phyloP scores from a whole-genome alignment of 192 early-diverging fungal species.

The Mortierella antarctica region DNA sequence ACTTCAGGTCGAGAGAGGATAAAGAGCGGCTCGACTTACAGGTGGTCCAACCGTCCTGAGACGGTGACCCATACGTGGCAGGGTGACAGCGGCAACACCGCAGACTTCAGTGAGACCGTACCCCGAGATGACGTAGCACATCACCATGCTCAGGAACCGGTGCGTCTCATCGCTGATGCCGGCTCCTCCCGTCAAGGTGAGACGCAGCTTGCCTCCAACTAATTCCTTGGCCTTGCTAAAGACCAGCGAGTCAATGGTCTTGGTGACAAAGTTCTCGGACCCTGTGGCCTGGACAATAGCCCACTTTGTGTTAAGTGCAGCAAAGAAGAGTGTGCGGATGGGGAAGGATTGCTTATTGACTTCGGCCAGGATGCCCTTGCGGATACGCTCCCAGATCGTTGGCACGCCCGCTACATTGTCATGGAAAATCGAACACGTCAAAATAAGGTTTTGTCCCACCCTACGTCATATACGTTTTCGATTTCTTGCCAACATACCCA shows the following conservation, averaged over 20 bases:
- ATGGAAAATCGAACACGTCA: not conserved
- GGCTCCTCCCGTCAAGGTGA: conserved; percentile 77
- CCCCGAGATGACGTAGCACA: conserved; percentile 73
- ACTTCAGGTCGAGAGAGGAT: not conserved
- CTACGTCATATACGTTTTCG: not conserved
- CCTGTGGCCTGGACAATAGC: conserved; percentile 52
- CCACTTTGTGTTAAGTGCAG: conserved; percentile 66
- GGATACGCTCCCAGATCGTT: conserved; percentile 82
- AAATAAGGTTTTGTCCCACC: conserved; percentile 4
- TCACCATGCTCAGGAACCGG: conserved; percentile 70
- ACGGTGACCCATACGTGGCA: conserved; percentile 55
- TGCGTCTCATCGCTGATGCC: conserved; percentile 79
- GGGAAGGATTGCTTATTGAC: conserved; percentile 56
- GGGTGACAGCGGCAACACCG: conserved; percentile 59
- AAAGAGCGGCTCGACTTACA: conserved; percentile 5
- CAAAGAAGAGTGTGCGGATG: conserved; percentile 66
- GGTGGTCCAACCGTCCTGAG: conserved; percentile 74
- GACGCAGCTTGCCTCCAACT: conserved; percentile 73
- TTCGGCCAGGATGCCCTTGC: conserved; percentile 73
- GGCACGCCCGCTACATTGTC: conserved; percentile 69
- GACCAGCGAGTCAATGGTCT: conserved; percentile 64
- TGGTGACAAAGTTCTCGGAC: conserved; percentile 59
- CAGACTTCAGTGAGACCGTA: conserved; percentile 82
- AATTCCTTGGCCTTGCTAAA: conserved; percentile 74
- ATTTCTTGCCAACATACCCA: conserved; percentile 49